Percentiles rank a stretch among this genome's conserved stretches.
These are phyloP conservation scores for Trichoderma asperellum DNA, from an alignment of 2,329 filamentous ascomycete species.

Conservation along the genomic window DNA sequence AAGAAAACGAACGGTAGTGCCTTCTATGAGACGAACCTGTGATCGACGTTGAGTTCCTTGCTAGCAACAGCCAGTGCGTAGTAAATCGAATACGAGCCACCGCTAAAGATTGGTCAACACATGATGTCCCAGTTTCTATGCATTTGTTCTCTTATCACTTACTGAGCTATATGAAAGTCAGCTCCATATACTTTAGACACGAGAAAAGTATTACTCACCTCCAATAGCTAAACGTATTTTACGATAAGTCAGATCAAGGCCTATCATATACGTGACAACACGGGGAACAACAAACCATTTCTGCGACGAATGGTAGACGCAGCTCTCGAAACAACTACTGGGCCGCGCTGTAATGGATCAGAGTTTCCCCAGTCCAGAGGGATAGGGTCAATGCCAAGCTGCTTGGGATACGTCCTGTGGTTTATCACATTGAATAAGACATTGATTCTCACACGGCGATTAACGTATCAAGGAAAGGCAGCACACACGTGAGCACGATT, in stretches of 20 bases:
- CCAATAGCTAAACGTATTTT: conserved; percentile 53
- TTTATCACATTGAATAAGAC: background rate
- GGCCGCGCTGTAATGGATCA: conserved; percentile 76
- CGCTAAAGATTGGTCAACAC: conserved; percentile 45
- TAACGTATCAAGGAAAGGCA: conserved; percentile 7
- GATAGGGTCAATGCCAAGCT: conserved; percentile 91
- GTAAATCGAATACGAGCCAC: conserved; percentile 95
- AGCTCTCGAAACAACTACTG: conserved; percentile 82
- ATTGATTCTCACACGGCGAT: background rate
- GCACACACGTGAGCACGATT: conserved; percentile 57
- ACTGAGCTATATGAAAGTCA: conserved; percentile 43
- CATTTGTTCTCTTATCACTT: conserved; percentile 37
- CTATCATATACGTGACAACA: background rate
- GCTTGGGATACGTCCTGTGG: conserved; percentile 80
- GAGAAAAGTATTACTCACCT: conserved; percentile 48
- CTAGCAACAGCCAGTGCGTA: conserved; percentile 91
- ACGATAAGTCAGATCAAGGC: conserved; percentile 2
- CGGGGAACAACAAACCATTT: conserved; percentile 65
- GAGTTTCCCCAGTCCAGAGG: conserved; percentile 83
- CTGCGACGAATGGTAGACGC: conserved; percentile 76
- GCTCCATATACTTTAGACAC: background rate
- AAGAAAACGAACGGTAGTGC: background rate
- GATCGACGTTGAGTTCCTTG: conserved; percentile 81
- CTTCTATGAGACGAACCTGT: conserved; percentile 54
- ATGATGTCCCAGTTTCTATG: background rate